phyloP scores from a whole-genome alignment of 805 yeast species.

The Nakazawaea ernobii region DNA sequence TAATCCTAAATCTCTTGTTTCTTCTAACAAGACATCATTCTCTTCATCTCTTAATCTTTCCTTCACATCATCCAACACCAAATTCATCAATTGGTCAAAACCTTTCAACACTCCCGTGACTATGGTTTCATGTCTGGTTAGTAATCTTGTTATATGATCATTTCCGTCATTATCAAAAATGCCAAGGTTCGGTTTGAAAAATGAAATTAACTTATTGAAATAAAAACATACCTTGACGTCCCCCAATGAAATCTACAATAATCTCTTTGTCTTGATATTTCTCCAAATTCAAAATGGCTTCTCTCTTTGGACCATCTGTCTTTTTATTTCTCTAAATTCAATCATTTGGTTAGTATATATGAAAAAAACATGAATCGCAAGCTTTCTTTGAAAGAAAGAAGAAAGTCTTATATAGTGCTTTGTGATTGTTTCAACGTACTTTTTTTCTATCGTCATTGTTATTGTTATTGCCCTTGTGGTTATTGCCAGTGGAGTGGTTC shows the following conservation, averaged over 20 bases:
- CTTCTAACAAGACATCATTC: conserved; percentile 30
- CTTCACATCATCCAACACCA: conserved; percentile 64
- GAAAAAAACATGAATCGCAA: too few species aligned
- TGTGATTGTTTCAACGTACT: background rate
- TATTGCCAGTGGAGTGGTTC: too few species aligned
- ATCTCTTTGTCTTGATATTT: conserved; percentile 70
- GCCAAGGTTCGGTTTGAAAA: too few species aligned
- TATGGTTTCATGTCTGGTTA: conserved; percentile 10
- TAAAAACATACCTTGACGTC: conserved; percentile 47
- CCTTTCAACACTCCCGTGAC: conserved; percentile 82
- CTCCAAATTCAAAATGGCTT: conserved; percentile 77
- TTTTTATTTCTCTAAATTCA: conserved; percentile 9
- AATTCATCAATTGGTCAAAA: conserved; percentile 73
- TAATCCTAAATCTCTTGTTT: conserved; percentile 65
- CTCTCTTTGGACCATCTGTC: conserved; percentile 61
- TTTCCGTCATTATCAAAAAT: too few species aligned
- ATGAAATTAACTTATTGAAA: too few species aligned
- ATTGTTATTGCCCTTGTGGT: background rate
- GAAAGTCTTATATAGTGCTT: too few species aligned
- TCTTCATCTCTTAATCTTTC: conserved; percentile 57
- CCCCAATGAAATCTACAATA: conserved; percentile 78
- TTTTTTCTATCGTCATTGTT: conserved; percentile 6
- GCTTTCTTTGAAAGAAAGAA: too few species aligned
- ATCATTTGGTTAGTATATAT: too few species aligned
- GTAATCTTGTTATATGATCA: too few species aligned